A percentile compares a stretch with the other conserved stretches of the same genome.
These are phyloP conservation scores for Taxawa tesnikishii DNA, from an alignment of 2,329 filamentous ascomycete species.

Conservation along the genomic window DNA sequence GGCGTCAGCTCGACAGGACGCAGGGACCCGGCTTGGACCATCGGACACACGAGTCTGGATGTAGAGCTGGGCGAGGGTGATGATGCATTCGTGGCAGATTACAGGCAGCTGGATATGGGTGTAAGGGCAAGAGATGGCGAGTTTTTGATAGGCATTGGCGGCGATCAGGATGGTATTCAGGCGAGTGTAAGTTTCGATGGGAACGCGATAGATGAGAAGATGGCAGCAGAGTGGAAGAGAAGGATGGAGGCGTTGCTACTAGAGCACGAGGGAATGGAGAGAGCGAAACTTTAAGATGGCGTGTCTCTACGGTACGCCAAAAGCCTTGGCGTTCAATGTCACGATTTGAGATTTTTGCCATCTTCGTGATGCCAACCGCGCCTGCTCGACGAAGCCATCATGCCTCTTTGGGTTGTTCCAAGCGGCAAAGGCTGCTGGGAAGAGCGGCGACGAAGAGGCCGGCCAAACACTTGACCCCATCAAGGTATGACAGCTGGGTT, in stretches of 20 bases:
- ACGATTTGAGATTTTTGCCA: too few species aligned
- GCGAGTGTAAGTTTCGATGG: slow-evolving; percentile 30
- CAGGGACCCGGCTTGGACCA: slow-evolving; percentile 19
- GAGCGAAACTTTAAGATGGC: too few species aligned
- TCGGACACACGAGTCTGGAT: slow-evolving; percentile 15
- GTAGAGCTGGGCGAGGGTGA: slow-evolving; percentile 7
- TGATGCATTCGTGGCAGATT: slow-evolving; percentile 29
- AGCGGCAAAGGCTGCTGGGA: too few species aligned
- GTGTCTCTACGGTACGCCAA: too few species aligned
- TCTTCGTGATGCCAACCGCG: too few species aligned
- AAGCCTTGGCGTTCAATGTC: too few species aligned
- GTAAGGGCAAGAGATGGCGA: slow-evolving; percentile 33
- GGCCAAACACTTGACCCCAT: too few species aligned
- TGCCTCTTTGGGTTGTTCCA: too few species aligned
- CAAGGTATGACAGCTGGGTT: too few species aligned
- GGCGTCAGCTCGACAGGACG: slow-evolving; percentile 31
- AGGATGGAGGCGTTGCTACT: slow-evolving; percentile 7
- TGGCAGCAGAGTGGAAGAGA: slow-evolving; percentile 15
- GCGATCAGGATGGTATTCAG: slow-evolving; percentile 22
- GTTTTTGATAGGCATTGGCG: slow-evolving; percentile 31
- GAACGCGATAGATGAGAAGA: slow-evolving; percentile 12
- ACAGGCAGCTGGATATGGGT: slow-evolving; percentile 20
- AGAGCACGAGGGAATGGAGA: too few species aligned
- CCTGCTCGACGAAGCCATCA: too few species aligned
- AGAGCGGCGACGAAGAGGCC: too few species aligned